Evolutionary conservation across 495 filamentous ascomycete species (phyloP).

Genomic region (Penicillium dipodomyicola): DNA sequence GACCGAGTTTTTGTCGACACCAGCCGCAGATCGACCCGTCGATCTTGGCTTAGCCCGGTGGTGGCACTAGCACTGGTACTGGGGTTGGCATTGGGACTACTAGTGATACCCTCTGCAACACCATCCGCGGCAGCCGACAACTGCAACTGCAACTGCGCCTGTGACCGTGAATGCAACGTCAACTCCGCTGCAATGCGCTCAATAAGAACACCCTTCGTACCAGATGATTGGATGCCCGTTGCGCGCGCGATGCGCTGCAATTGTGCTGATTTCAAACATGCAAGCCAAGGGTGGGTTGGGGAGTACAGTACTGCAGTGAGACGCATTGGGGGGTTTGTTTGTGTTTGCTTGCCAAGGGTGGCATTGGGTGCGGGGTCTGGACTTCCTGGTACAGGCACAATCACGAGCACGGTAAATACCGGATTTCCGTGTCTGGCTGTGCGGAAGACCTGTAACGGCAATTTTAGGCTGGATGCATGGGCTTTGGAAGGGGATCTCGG

Average conservation of each 20-base stretch:
- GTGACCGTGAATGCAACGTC: slow-evolving; percentile 4
- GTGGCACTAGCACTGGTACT: neutral
- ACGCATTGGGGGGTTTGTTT: slow-evolving; percentile 18
- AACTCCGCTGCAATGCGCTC: slow-evolving; percentile 28
- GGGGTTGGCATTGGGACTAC: neutral
- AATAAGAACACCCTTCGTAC: slow-evolving; percentile 47
- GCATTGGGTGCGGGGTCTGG: neutral
- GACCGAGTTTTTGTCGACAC: neutral
- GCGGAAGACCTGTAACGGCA: neutral
- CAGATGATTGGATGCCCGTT: slow-evolving; percentile 50
- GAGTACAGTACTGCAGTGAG: slow-evolving; percentile 7
- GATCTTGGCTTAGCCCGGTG: neutral
- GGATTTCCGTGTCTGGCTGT: too few relatives aligned
- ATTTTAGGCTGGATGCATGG: neutral
- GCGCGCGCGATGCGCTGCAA: slow-evolving; percentile 52
- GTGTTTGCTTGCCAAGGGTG: neutral
- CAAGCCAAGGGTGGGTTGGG: slow-evolving; percentile 30
- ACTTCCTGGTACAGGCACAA: neutral
- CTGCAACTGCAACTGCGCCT: neutral
- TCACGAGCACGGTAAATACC: too few relatives aligned
- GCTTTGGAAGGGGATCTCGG: too few relatives aligned
- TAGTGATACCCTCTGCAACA: neutral
- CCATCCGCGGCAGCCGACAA: neutral
- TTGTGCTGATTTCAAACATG: slow-evolving; percentile 42
- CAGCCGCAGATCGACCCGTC: neutral